These are phyloP conservation scores for Grigorovia transvaalensis DNA, from an alignment of 805 yeast genomes.

Conservation along the genomic window DNA sequence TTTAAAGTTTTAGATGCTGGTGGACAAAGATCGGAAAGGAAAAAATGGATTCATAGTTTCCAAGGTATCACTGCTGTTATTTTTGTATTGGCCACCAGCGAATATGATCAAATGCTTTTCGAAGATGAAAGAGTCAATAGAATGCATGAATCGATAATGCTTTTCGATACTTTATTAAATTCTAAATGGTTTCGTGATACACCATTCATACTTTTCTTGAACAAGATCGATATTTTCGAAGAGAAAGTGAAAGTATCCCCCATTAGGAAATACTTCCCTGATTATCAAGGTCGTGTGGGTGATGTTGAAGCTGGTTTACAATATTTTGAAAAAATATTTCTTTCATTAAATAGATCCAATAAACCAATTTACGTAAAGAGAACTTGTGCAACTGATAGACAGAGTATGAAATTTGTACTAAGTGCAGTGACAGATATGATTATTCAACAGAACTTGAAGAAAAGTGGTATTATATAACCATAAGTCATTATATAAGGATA, in stretches of 20 bases:
- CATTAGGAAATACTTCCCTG: constrained; percentile 65
- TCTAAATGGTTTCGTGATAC: constrained; percentile 77
- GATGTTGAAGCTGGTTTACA: constrained; percentile 57
- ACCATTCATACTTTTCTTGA: constrained; percentile 80
- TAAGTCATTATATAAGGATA: too few species aligned
- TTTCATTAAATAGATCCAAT: constrained; percentile 49
- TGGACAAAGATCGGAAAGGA: constrained; percentile 85
- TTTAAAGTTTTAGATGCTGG: constrained; percentile 90
- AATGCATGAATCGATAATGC: constrained; percentile 78
- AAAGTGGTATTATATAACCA: constrained; percentile 55
- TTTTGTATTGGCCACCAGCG: constrained; percentile 82
- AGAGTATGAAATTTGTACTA: constrained; percentile 80
- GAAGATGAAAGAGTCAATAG: constrained; percentile 86
- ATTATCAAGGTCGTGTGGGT: constrained; percentile 54
- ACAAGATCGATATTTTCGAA: constrained; percentile 76
- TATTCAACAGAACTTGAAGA: constrained; percentile 68
- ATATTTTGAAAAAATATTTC: constrained; percentile 60
- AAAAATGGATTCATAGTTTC: constrained; percentile 92
- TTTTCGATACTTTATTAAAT: constrained; percentile 76
- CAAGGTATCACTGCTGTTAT: constrained; percentile 81
- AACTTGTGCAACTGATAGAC: constrained; percentile 92
- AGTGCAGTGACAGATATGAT: constrained; percentile 89
- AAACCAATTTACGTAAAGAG: constrained; percentile 81
- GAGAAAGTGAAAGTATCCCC: constrained; percentile 59
- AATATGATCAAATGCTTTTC: constrained; percentile 83